These are phyloP conservation scores for Yamadazyma sp. DNA, from an alignment of 1,139 yeast genomes.

Conservation along the genomic window DNA sequence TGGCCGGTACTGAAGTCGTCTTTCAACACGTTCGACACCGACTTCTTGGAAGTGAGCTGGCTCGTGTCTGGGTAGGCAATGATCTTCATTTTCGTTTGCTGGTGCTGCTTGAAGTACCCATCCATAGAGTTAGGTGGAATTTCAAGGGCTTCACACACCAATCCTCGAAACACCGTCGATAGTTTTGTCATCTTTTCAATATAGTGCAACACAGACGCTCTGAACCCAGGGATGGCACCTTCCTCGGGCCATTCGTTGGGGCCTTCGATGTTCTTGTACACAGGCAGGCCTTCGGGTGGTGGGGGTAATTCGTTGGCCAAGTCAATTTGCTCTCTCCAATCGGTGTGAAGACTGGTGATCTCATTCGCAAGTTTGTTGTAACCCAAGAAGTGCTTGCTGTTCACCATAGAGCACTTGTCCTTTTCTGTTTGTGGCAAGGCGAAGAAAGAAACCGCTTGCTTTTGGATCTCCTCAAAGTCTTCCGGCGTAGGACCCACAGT, in stretches of 20 bases:
- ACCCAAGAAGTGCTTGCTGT: constrained; percentile 67
- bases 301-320: constrained; percentile 60
- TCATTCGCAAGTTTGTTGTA: constrained; percentile 68
- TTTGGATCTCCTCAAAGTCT: constrained; percentile 41
- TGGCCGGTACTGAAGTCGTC: constrained; percentile 52
- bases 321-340: constrained; percentile 70
- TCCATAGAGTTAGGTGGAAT: constrained; percentile 46
- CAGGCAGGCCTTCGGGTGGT: constrained; percentile 45
- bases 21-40: constrained; percentile 29
- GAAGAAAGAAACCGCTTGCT: constrained; percentile 50
- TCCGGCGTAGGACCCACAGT: constrained; percentile 30
- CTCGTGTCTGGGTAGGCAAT: constrained; percentile 49
- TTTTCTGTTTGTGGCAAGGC: constrained; percentile 54
- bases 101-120: constrained; percentile 49
- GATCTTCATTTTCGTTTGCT: constrained; percentile 56
- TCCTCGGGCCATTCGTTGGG: constrained; percentile 65
- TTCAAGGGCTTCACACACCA: constrained; percentile 58
- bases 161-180: constrained; percentile 39
- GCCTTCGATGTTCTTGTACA: constrained; percentile 61
- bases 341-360: constrained; percentile 58
- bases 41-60: constrained; percentile 20
- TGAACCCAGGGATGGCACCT: constrained; percentile 49
- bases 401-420: constrained; percentile 55
- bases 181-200: constrained; percentile 49
- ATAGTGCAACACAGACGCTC: constrained; percentile 44